These are phyloP conservation scores for Blastocystis sp. DNA, from an alignment of 352 stramenopile species.

Conservation along the genomic window DNA sequence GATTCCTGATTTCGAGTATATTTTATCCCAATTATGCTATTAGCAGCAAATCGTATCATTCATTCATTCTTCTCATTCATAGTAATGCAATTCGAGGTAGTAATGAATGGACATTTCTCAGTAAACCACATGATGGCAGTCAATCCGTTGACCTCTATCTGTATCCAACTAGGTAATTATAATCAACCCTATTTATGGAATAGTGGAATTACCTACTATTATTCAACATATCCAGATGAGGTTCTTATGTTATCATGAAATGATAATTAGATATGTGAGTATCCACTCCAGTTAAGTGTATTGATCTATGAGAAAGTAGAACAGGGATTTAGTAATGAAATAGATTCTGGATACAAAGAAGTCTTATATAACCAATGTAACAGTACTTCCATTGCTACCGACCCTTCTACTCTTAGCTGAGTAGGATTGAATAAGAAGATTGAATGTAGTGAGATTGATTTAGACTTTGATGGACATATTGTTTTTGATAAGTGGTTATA, in stretches of 20 bases:
- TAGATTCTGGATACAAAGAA: slow-evolving; percentile 56
- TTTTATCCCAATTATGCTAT: slow-evolving; percentile 44
- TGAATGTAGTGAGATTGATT: slow-evolving; percentile 45
- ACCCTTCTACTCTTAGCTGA: slow-evolving; percentile 20
- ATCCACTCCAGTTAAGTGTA: neutral
- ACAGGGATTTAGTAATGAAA: neutral
- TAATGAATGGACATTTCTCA: slow-evolving; percentile 49
- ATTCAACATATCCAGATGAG: slow-evolving; percentile 9
- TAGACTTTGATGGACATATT: slow-evolving; percentile 7
- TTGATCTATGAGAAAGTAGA: slow-evolving; percentile 44
- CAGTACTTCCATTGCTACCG: neutral
- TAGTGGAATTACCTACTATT: slow-evolving; percentile 55
- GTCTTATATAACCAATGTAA: slow-evolving; percentile 32
- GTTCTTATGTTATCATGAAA: neutral
- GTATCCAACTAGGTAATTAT: slow-evolving; percentile 38
- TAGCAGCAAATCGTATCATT: slow-evolving; percentile 3
- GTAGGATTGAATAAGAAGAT: neutral
- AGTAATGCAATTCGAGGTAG: slow-evolving; percentile 43
- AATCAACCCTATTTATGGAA: neutral
- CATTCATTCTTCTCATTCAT: neutral
- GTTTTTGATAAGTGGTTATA: slow-evolving; percentile 51
- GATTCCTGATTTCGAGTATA: neutral
- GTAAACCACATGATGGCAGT: neutral
- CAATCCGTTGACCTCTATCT: slow-evolving; percentile 4
- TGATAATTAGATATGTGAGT: slow-evolving; percentile 43